Conservation (phyloP, 495 filamentous ascomycete genomes). For the Aspergillus coremiiformis region DNA sequence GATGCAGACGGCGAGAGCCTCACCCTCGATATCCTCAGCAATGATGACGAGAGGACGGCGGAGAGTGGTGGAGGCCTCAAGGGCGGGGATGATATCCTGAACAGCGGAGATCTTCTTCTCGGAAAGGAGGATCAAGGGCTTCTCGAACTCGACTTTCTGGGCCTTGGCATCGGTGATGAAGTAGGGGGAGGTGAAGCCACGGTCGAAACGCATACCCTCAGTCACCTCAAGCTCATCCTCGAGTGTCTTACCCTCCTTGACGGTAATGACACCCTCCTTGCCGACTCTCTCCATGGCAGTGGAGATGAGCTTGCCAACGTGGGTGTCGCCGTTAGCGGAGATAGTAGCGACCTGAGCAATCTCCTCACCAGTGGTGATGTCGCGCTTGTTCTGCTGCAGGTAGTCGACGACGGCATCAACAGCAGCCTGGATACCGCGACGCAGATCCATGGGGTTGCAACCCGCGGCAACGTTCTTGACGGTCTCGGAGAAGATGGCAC, state of each 20-base stretch:
- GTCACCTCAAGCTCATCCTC: conserved; percentile 97
- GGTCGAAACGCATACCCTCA: conserved; percentile 99
- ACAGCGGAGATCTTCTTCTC: conserved; percentile 99
- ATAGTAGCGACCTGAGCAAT: conserved; percentile 98
- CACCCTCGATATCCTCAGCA: conserved; percentile 97
- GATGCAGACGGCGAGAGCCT: conserved; percentile 97
- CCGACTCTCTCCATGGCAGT: conserved; percentile 99
- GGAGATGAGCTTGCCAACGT: conserved; percentile 92
- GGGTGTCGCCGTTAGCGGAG: conserved; percentile 90
- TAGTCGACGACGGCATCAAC: conserved; percentile 92
- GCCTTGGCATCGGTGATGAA: conserved; percentile 99
- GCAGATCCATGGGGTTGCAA: conserved; percentile 99
- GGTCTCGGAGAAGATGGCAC: conserved; percentile 98
- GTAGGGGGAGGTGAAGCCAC: conserved; percentile 96
- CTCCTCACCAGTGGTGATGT: conserved; percentile 95
- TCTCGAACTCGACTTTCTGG: conserved; percentile 99
- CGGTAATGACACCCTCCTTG: conserved; percentile 99
- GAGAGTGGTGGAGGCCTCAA: conserved; percentile 91
- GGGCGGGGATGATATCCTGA: conserved; percentile 95
- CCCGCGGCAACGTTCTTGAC: conserved; percentile 99
- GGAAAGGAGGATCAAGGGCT: conserved; percentile 93
- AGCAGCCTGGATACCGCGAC: conserved; percentile 91
- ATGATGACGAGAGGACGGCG: conserved; percentile 97
- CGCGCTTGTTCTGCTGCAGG: conserved; percentile 85
- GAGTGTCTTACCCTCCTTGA: conserved; percentile 98